Conservation (phyloP, 352 stramenopile genomes). For the Phytopythium helicoides region DNA sequence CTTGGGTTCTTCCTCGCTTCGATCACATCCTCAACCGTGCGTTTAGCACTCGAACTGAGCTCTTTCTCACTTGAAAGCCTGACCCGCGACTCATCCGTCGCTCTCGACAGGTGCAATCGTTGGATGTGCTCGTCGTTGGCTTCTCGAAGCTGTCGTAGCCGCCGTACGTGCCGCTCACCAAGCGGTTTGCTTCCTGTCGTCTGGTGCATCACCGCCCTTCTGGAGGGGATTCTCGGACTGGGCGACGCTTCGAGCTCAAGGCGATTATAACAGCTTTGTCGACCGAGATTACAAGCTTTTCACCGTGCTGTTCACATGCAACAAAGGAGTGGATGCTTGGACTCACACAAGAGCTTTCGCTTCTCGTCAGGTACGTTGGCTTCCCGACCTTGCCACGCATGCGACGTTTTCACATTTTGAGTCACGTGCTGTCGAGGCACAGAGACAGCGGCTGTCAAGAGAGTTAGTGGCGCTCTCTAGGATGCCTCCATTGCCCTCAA, state of each 20-base stretch:
- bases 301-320: no score
- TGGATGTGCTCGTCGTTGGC: slow-evolving; percentile 32
- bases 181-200: slow-evolving; percentile 21
- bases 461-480: no score
- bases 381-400: no score
- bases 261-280: neutral
- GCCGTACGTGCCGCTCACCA: slow-evolving; percentile 43
- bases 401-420: no score
- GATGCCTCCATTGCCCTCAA: no score
- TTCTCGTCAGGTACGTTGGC: no score
- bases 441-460: no score
- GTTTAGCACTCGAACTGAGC: slow-evolving; percentile 4
- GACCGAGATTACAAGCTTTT: no score
- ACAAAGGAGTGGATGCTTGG: no score
- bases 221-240: neutral
- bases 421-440: no score
- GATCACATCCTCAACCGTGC: slow-evolving; percentile 49
- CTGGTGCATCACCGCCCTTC: slow-evolving; percentile 17
- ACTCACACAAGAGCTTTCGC: no score
- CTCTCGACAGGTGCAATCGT: slow-evolving; percentile 22
- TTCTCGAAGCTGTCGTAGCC: slow-evolving; percentile 41
- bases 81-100: neutral
- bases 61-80: neutral
- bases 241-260: neutral
- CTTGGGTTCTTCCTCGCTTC: slow-evolving; percentile 19